Evolutionary conservation across 306 rosid genomes (phyloP).

Genomic region (Biancaea sappan): DNA sequence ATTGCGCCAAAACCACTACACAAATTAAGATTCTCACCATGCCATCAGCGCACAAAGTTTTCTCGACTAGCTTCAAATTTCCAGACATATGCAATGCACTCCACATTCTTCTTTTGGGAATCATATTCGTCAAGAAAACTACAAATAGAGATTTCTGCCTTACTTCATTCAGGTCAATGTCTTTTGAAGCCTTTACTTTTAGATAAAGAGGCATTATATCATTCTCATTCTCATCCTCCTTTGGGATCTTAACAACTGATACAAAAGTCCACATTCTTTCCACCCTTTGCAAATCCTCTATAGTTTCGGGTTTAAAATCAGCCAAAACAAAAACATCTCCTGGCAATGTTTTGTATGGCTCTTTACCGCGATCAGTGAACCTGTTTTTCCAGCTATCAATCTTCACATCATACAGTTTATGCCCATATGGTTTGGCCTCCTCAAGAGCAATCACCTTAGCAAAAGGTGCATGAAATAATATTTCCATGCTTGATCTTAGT

Average conservation of each 20-base stretch:
- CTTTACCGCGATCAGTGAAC: conserved; percentile 42
- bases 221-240: conserved; percentile 38
- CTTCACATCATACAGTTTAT: conserved; percentile 34
- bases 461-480: conserved; percentile 45
- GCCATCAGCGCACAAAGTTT: conserved; percentile 32
- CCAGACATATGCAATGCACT: conserved; percentile 43
- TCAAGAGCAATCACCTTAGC: conserved; percentile 41
- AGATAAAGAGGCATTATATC: conserved; percentile 31
- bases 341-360: conserved; percentile 55
- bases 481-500: conserved; percentile 54
- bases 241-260: conserved; percentile 31
- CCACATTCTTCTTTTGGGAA: conserved; percentile 52
- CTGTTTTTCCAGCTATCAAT: conserved; percentile 54
- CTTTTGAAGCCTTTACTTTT: conserved; percentile 47
- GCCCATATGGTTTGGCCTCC: conserved; percentile 32
- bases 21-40: conserved; percentile 42
- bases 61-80: conserved; percentile 38
- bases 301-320: conserved; percentile 52
- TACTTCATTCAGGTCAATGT: conserved; percentile 6
- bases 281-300: conserved; percentile 43
- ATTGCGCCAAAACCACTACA: not conserved
- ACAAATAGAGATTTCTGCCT: conserved; percentile 32
- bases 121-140: conserved; percentile 53
- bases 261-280: conserved; percentile 55
- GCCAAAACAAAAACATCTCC: conserved; percentile 63